Evolutionary conservation across 139 green algal genomes (phyloP).

Genomic region (Picochlorum sp.): DNA sequence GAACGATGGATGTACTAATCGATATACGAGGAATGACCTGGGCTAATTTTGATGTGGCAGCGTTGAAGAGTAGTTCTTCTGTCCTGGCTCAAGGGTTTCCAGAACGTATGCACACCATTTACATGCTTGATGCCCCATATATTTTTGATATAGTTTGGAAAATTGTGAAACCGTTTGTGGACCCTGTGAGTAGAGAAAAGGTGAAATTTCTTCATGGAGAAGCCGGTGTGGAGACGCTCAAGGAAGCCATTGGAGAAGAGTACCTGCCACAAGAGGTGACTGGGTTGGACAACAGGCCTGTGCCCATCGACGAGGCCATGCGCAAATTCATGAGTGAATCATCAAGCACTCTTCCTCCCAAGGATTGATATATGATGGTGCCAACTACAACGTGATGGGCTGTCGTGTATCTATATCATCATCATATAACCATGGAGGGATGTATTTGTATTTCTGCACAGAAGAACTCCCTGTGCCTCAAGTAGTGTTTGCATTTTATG

Average conservation of each 20-base stretch:
- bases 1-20: conserved; percentile 11
- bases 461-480: no score
- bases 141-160: conserved; percentile 3
- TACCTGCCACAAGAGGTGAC: conserved; percentile 9
- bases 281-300: neutral
- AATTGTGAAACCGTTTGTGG: conserved; percentile 6
- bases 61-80: neutral
- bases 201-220: conserved; percentile 12
- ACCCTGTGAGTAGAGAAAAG: conserved; percentile 6
- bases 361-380: no score
- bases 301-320: no score
- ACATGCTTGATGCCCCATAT: conserved; percentile 11
- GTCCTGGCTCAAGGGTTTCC: conserved; percentile 8
- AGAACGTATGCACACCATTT: conserved; percentile 13
- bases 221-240: neutral
- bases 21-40: conserved; percentile 6
- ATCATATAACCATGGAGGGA: no score
- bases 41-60: neutral
- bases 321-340: no score
- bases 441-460: no score
- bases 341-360: no score
- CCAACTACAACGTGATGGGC: no score
- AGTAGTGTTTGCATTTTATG: no score
- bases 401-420: no score
- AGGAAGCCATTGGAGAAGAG: conserved; percentile 4